Conservation (phyloP, 1,284 basidiomycete species). For the Ustilago bromivora region DNA sequence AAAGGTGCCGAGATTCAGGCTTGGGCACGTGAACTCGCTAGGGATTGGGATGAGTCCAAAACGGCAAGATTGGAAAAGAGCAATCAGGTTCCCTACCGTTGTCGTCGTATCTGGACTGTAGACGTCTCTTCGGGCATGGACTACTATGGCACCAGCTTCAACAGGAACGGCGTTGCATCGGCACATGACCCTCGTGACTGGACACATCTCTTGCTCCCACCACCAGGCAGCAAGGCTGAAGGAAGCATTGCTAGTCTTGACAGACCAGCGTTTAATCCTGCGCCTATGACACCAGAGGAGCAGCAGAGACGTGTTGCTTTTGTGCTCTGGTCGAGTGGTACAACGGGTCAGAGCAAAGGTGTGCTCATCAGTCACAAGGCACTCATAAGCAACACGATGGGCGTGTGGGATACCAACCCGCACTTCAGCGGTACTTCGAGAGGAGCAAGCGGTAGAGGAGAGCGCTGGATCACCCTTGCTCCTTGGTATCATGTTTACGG, state of each 20-base stretch:
- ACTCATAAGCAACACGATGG: conserved; percentile 62
- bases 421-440: conserved; percentile 42
- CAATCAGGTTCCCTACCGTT: conserved; percentile 31
- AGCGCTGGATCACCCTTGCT: conserved; percentile 68
- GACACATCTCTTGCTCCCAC: conserved; percentile 51
- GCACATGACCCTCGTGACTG: conserved; percentile 56
- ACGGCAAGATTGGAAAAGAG: conserved; percentile 39
- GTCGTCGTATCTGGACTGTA: conserved; percentile 52
- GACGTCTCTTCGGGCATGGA: conserved; percentile 45
- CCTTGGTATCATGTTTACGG: conserved; percentile 69
- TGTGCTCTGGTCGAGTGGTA: conserved; percentile 69
- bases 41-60: conserved; percentile 47
- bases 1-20: conserved; percentile 27
- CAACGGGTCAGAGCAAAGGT: conserved; percentile 70
- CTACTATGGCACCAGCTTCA: conserved; percentile 51
- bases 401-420: conserved; percentile 57
- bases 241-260: conserved; percentile 44
- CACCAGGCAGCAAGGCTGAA: conserved; percentile 44
- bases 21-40: conserved; percentile 50
- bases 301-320: conserved; percentile 56
- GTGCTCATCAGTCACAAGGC: conserved; percentile 69
- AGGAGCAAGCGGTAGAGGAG: conserved; percentile 38
- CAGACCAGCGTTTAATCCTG: conserved; percentile 29
- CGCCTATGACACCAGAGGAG: conserved; percentile 45
- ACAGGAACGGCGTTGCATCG: conserved; percentile 40